Evolutionary conservation across 2,329 filamentous ascomycete genomes (phyloP).

Genomic region (Trichoderma cornu-damae): DNA sequence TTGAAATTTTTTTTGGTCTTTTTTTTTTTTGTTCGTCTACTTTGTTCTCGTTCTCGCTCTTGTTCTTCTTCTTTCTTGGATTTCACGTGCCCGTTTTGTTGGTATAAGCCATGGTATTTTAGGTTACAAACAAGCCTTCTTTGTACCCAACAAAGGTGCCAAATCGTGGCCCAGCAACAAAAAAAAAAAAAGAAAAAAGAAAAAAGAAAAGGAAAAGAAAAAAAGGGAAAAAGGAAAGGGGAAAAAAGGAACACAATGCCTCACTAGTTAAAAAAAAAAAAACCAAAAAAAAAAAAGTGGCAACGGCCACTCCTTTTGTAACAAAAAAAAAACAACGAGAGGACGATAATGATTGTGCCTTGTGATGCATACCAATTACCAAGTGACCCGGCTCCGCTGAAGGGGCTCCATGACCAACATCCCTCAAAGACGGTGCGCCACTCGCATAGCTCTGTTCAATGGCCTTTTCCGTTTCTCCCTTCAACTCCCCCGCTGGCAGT

Average conservation of each 20-base stretch:
- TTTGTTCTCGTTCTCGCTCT: neutral
- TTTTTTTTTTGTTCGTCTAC: too few species aligned
- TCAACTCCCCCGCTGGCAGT: neutral
- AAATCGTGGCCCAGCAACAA: neutral
- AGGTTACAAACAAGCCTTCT: neutral
- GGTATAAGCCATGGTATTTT: neutral
- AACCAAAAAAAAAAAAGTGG: too few species aligned
- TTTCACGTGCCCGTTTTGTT: neutral
- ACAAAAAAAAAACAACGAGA: neutral
- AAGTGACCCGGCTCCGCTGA: neutral
- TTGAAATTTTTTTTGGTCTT: too few species aligned
- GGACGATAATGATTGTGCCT: neutral
- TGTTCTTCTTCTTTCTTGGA: neutral
- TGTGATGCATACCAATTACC: neutral
- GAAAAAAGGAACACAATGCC: too few species aligned
- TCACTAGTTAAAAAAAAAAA: too few species aligned
- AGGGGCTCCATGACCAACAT: neutral
- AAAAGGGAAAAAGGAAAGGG: too few species aligned
- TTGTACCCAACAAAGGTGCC: too few species aligned
- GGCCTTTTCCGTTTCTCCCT: neutral
- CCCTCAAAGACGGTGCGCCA: neutral
- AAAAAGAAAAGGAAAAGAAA: too few species aligned
- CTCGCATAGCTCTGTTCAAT: neutral
- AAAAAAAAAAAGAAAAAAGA: too few species aligned
- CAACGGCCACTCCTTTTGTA: neutral